phyloP scores from a whole-genome alignment of 148 eudicot species.

The Talinum fruticosum region DNA sequence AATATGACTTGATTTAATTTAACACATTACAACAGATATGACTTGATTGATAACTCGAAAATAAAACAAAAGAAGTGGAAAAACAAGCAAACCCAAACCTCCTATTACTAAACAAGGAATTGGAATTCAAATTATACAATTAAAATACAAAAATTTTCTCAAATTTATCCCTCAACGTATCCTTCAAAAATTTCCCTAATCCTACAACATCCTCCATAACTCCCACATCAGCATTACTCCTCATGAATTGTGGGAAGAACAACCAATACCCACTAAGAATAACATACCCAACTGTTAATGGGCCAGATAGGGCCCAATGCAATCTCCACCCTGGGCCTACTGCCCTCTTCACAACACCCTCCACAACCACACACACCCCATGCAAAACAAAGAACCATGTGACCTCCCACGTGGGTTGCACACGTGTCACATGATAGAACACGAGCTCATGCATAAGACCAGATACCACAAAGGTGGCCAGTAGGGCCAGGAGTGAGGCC shows the following conservation, averaged over 20 bases:
- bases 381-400: conserved; percentile 7
- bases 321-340: not conserved
- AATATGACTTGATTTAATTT: too few relatives aligned
- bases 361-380: not conserved
- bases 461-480: not conserved
- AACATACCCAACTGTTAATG: not conserved
- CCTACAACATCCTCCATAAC: not conserved
- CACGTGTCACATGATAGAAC: not conserved
- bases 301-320: not conserved
- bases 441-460: conserved; percentile 3
- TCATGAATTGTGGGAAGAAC: conserved; percentile 5
- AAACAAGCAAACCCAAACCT: not conserved
- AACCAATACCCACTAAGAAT: not conserved
- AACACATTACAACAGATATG: too few relatives aligned
- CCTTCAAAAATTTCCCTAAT: not conserved
- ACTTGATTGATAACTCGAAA: too few relatives aligned
- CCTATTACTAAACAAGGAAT: too few relatives aligned
- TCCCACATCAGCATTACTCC: not conserved
- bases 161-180: not conserved
- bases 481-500: not conserved
- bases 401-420: conserved; percentile 7
- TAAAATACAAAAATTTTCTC: not conserved
- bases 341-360: not conserved
- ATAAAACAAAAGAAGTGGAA: not conserved
- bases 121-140: not conserved